Base-by-base conservation (phyloP, 345 rosid species). In the Melaleuca quinquenervia region DNA sequence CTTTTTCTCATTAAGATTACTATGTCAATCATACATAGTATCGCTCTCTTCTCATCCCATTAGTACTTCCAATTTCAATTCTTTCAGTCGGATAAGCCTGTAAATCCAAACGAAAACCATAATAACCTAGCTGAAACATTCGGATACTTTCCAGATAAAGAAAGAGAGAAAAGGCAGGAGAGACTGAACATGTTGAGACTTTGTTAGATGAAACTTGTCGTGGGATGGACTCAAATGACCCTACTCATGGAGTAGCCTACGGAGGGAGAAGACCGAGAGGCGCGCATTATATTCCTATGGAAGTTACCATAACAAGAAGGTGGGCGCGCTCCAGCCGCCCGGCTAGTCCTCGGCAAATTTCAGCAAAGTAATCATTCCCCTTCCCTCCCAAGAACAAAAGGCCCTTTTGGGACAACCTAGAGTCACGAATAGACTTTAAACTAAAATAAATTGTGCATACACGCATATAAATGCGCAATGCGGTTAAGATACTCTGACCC, bases 241-340 rank as follows among this genome's bases (percentile, higher is more conserved):
- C 22, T 41, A 53, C 44, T 44, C 36, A 45, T 26, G 45, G 82
- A 70, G 36, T 15, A 18, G 82, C 53, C 51, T 82, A 82, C 24
- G 83, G 53, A 62, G 62, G 80, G 1, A 36, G 27, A 12, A 52
- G 26, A 14, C 36, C 21, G 50, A 36, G 41, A 51, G 53, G 62
- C 41, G 52, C 29, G 62, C 62, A 44, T 48, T 51, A 26, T 26
- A 78, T 82, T 90, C 90, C 88, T 62, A 58, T 78, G 84, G 87
- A 82, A 86, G 86, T 85, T 84, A 88, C 88, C 88, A 83, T 89
- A 89, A 92, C 49, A 88, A 87, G 91, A 82, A 87, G 84, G 91
- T 84, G 83, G 86, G 87, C 88, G 84, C 85, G 32, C 18, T 3
- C 49, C 82, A 32, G 85, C 70, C 78, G 54, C 85, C 85, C 60